Evolutionary conservation across 2,329 filamentous ascomycete genomes (phyloP), one percentile per base, ranked within the genome.

Genomic region (Monosporascus sp.): DNA sequence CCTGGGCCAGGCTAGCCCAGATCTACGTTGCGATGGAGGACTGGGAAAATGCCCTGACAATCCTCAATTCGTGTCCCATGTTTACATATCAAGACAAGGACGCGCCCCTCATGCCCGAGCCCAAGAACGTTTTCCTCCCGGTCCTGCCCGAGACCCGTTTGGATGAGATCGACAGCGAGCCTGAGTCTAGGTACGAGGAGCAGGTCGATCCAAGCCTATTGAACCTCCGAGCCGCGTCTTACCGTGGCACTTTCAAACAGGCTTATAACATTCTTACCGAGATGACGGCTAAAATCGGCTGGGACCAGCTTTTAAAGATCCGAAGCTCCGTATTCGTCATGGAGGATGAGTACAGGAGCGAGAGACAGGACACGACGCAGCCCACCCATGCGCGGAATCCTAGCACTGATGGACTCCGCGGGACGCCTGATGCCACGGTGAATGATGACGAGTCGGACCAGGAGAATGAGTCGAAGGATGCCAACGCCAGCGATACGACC

Each of bases 31-130:
- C 87, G 48, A 83, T 96, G 72, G 94, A 99, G 68, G 90, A 96
- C 67, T 99, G 94, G 91, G 94, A 97, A 66, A 84, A 97, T 61
- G 94, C 94, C 1, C 80, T 99, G 24, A 85, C 96, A 5, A 97
- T 94, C 4, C 80, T 99, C 50, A 99, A 99, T 73, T 99, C 94
- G 18, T 99, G 94, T 70, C 94, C 94, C 8, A 99, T 99, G 94
- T 99, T 99, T 71, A 99, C 94, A 6, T 97, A 99, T 70, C 94
- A 97, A 71, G 94, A 99, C 72, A 97, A 97, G 71, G 94, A 99
- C 68, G 88, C 91, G 6, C 94, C 94, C 3, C 75, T 94, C 55
- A 93, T 97, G 88, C 94, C 94, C 1, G 91, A 96, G 65, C 92
- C 94, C 0, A 87, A 88, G 63, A 89, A 91, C 52, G 88, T 97